Percentiles rank a stretch among this genome's conserved stretches.
phyloP scores from a whole-genome alignment of 306 rosid genomes.

The Urtica urens region DNA sequence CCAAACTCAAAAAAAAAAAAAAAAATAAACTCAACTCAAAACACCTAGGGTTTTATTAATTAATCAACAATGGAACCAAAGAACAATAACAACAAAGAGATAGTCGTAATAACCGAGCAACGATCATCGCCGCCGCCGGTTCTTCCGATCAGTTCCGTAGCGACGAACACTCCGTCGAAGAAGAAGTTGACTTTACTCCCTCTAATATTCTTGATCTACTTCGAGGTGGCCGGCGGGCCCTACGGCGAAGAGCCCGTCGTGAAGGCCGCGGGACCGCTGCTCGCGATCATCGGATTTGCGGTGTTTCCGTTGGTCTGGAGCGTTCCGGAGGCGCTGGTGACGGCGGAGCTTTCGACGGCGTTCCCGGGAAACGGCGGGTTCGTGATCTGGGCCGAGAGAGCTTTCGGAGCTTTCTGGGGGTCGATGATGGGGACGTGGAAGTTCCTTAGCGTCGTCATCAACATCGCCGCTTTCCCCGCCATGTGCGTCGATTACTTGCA shows the following conservation, averaged over 20 bases:
- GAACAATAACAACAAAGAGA: no score
- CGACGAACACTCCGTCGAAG: neutral
- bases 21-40: no score
- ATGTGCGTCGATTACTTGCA: slow-evolving; percentile 26
- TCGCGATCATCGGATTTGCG: slow-evolving; percentile 27
- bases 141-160: neutral
- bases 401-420: slow-evolving; percentile 36
- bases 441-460: slow-evolving; percentile 29
- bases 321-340: slow-evolving; percentile 28
- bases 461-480: slow-evolving; percentile 27
- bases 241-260: slow-evolving; percentile 1
- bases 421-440: slow-evolving; percentile 32
- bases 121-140: no score
- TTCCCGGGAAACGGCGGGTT: slow-evolving; percentile 34
- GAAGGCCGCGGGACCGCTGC: slow-evolving; percentile 25
- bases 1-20: no score
- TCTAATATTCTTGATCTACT: slow-evolving; percentile 31
- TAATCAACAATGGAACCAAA: no score
- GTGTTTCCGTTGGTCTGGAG: slow-evolving; percentile 32
- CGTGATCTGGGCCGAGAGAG: slow-evolving; percentile 32
- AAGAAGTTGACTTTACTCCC: slow-evolving; percentile 25
- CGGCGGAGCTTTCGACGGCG: slow-evolving; percentile 32
- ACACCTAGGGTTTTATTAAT: no score
- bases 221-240: slow-evolving; percentile 7
- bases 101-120: no score